Evolutionary conservation across 805 yeast species (phyloP).

Genomic region (Nakazawaea holstii): DNA sequence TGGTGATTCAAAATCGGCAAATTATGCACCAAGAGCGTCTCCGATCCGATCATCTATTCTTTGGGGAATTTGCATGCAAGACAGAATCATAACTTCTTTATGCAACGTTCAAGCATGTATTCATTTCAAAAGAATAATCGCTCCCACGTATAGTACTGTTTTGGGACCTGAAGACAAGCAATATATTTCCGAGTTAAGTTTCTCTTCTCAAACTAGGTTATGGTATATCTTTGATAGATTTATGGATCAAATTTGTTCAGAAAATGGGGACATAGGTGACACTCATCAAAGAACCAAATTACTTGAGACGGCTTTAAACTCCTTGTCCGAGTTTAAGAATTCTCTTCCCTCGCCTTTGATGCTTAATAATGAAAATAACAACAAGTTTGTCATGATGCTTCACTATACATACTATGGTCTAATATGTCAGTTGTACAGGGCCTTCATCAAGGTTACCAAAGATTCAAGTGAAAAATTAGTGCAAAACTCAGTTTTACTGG

Average conservation of each 20-base stretch:
- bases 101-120: slow-evolving; percentile 26
- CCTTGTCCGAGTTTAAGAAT: slow-evolving; percentile 18
- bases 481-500: not conserved
- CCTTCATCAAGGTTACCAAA: slow-evolving; percentile 2
- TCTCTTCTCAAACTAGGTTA: slow-evolving; percentile 21
- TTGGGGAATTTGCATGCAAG: slow-evolving; percentile 28
- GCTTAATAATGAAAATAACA: not conserved
- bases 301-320: slow-evolving; percentile 19
- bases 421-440: slow-evolving; percentile 4
- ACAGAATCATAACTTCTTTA: slow-evolving; percentile 21
- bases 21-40: slow-evolving; percentile 20
- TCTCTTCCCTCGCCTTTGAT: slow-evolving; percentile 18
- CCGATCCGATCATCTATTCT: slow-evolving; percentile 22
- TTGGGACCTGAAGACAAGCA: slow-evolving; percentile 9
- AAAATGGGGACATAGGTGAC: slow-evolving; percentile 27
- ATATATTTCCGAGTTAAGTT: slow-evolving; percentile 20
- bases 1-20: slow-evolving; percentile 15
- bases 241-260: slow-evolving; percentile 27
- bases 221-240: slow-evolving; percentile 28
- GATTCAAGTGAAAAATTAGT: not conserved
- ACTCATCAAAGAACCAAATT: slow-evolving; percentile 21
- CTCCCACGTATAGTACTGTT: slow-evolving; percentile 23
- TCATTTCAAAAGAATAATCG: slow-evolving; percentile 27
- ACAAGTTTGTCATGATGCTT: slow-evolving; percentile 16
- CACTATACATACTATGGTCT: slow-evolving; percentile 18